These are phyloP conservation scores for Ambrosia hybrid DNA, from an alignment of 140 eudicot genomes.

Conservation along the genomic window DNA sequence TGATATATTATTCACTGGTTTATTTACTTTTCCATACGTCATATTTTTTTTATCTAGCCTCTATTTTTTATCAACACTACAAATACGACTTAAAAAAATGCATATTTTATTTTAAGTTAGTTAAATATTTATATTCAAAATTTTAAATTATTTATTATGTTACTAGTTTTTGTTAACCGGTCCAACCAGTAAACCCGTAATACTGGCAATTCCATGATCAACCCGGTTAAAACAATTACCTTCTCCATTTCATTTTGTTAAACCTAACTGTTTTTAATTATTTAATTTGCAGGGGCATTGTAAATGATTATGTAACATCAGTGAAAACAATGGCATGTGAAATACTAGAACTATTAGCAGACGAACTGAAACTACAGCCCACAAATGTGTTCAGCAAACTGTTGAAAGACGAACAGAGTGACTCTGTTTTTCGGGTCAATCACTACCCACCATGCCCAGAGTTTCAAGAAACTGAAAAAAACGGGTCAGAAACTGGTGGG, in stretches of 20 bases:
- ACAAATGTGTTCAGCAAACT: conserved; percentile 21
- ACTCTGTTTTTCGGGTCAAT: conserved; percentile 22
- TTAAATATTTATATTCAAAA: no score
- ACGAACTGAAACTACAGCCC: conserved; percentile 16
- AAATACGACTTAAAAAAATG: no score
- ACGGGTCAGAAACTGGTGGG: conserved; percentile 57
- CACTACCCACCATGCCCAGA: conserved; percentile 26
- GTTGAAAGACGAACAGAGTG: conserved; percentile 24
- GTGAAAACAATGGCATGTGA: conserved; percentile 22
- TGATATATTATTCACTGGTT: no score
- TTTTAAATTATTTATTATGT: no score
- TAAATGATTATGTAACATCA: conserved; percentile 25
- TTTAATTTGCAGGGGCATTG: not conserved
- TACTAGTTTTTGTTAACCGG: no score
- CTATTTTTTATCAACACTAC: no score
- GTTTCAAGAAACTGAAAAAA: conserved; percentile 37
- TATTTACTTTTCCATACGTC: no score
- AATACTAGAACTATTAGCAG: conserved; percentile 18
- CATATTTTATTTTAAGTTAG: no score
- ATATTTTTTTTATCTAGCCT: no score
- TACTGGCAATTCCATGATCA: no score
- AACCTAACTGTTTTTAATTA: not conserved
- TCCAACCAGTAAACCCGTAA: no score
- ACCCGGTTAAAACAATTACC: not conserved
- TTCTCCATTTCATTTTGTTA: not conserved